Evolutionary conservation across 371 early-diverging fungal species (phyloP), one percentile per base, ranked within the genome.

Genomic region (Mucor indicus): DNA sequence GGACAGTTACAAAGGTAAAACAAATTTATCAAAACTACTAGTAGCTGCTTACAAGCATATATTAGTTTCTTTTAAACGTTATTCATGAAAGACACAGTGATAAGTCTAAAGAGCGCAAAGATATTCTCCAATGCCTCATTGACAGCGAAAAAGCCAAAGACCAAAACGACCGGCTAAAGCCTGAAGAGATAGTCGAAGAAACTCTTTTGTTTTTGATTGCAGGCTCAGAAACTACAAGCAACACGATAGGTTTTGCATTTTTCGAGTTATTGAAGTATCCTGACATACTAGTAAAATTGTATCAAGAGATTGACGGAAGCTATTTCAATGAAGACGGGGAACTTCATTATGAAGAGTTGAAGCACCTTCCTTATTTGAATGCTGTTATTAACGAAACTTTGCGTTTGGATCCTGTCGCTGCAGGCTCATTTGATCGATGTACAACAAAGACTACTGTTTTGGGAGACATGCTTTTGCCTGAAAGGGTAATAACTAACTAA

Each of bases 201-300:
- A 63, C 61, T 3, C 56, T 57, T 3, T 41, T 72, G 7, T 68
- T 68, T 44, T 46, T 72, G 24, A 44, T 72, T 32, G 74, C 74
- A 27, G 74, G 74, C 21, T 61, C 64, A 3, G 74, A 73, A 23
- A 73, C 74, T 1, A 60, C 65, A 2, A 57, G 62, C 30, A 69
- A 69, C 24, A 64, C 68, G 0, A 52, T 56, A 1, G 67, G 67
- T 9, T 74, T 69, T 48, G 45, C 50, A 3, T 19, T 73, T 5
- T 46, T 67, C 8, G 57, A 67, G 13, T 46, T 73, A 4, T 32
- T 69, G 4, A 50, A 51, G 11, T 20, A 64, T 15, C 69, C 74
- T 4, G 41, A 44, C 10, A 51, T 31, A 3, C 40, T 65, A 8
- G 45, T 48, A 4, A 58, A 55, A 32, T 47, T 75, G 4, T 53